These are phyloP conservation scores for Globisporangium lucens DNA, from an alignment of 352 stramenopile species.

Conservation along the genomic window DNA sequence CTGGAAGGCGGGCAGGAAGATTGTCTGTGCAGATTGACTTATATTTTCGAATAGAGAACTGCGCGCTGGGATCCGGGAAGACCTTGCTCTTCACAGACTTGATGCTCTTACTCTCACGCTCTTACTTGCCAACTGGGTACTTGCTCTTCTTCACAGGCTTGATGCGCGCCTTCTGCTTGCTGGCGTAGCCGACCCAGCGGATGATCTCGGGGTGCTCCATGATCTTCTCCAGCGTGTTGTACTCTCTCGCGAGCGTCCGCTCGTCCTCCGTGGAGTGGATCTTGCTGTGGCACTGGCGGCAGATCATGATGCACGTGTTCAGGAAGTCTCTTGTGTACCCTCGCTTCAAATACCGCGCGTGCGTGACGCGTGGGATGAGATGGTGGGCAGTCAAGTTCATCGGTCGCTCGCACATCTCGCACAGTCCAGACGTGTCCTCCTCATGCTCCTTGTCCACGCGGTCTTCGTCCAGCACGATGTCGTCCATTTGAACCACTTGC, in stretches of 20 bases:
- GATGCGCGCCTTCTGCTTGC: constrained; percentile 84
- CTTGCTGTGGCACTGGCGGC: constrained; percentile 89
- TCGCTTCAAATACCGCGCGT: constrained; percentile 76
- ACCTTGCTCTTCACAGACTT: no score
- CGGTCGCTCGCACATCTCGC: constrained; percentile 89
- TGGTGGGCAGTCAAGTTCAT: constrained; percentile 93
- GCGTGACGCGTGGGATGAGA: constrained; percentile 87
- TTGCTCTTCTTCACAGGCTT: constrained; percentile 57
- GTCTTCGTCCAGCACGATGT: constrained; percentile 73
- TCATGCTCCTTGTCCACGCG: constrained; percentile 60
- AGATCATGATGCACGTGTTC: constrained; percentile 89
- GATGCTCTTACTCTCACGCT: no score
- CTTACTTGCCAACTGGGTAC: constrained; percentile 43
- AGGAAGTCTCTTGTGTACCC: constrained; percentile 75
- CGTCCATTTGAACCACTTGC: constrained; percentile 44
- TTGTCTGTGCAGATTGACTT: no score
- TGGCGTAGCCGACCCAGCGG: constrained; percentile 88
- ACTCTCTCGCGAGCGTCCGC: constrained; percentile 87
- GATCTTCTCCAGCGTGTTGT: constrained; percentile 92
- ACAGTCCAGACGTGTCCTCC: constrained; percentile 37
- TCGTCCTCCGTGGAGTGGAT: constrained; percentile 90
- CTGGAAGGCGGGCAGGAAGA: no score
- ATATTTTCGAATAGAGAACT: no score
- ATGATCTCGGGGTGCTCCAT: constrained; percentile 83
- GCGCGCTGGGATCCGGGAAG: no score